Base-by-base conservation (phyloP, 176 grass and related monocot genomes). In the Oryza longistaminata region DNA sequence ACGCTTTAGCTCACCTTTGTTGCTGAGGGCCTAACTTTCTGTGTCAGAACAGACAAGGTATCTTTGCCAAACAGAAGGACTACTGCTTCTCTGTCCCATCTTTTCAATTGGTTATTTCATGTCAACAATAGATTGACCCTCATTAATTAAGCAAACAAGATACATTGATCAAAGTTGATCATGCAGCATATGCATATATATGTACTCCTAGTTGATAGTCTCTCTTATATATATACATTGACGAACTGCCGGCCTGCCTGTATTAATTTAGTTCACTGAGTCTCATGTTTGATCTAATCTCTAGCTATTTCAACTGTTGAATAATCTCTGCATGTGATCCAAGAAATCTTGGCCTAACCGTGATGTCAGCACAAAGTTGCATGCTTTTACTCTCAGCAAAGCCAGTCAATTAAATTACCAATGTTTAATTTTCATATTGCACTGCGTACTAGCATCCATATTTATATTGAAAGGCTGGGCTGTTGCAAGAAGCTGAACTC, bases 21-120 rank as follows among this genome's bases (percentile, higher is more conserved):
- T 71, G 88, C 68, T 0, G 46, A 68, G 74, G 74, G 68, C 88
- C 88, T 83, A 90, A 87, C 88, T 90, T 79, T 24, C 60, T 83
- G 46, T 77, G 66, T 77, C 21, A 61, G 61, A 74, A 37, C 60
- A 64, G 70, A 33, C 80, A 80, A 90, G 60, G 49, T 22, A 79
- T 87, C 70, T 78, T 46, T 69, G 48, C 80, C 80, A 60, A 90
- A 90, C 85, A 14, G 44, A 2, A 78, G 70, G 79, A 90, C 68
- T 78, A 9, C 6, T 40, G 61, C 48, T 55, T 67, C n/a, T 2
- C 9, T 39, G 13, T 74, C 64, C 45, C 31, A 40, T 60, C 6
- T 60, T 81, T 80, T 24, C 27, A 46, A 78, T 14, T 5, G 10
- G 77, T 53, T 46, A 15, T 58, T 29, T 22, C 82, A 72, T 77